A percentile compares a stretch with the other conserved stretches of the same genome.
Evolutionary conservation across 495 filamentous ascomycete genomes (phyloP).

Genomic region (Schizothecium vesticola): DNA sequence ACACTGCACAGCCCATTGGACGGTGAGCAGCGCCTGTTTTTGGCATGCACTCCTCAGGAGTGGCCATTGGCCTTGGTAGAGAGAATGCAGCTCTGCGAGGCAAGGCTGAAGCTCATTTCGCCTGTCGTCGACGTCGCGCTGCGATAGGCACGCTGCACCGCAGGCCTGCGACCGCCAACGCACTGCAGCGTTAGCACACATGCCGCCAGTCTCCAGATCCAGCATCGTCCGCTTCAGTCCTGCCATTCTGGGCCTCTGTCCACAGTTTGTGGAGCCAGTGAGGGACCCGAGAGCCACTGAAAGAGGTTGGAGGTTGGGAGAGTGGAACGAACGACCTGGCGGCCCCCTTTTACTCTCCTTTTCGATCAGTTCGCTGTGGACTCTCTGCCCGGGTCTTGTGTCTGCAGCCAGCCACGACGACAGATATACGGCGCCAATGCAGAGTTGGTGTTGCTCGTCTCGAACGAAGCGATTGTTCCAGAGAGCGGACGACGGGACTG

Average conservation of each 20-base stretch:
- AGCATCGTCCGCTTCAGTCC: conserved; percentile 5
- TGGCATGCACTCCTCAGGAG: conserved; percentile 27
- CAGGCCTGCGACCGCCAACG: conserved; percentile 9
- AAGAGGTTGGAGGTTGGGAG: conserved; percentile 1
- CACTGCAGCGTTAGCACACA: conserved; percentile 17
- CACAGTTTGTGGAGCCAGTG: conserved; percentile 5
- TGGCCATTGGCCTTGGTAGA: not conserved
- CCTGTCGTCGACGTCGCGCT: conserved; percentile 11
- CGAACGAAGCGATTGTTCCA: not conserved
- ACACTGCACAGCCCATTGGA: conserved; percentile 19
- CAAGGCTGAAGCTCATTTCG: conserved; percentile 29
- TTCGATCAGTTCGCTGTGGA: not conserved
- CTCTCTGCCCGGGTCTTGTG: not conserved
- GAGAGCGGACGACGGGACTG: not conserved
- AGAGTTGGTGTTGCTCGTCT: not conserved
- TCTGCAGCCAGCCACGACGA: not conserved
- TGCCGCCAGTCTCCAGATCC: conserved; percentile 1
- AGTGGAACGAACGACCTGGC: conserved; percentile 1
- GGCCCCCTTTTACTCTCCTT: conserved; percentile 3
- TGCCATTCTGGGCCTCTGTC: conserved; percentile 2
- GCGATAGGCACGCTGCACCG: conserved; percentile 18
- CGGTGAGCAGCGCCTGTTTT: conserved; percentile 20
- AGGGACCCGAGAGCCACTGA: not conserved
- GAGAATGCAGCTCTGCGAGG: not conserved
- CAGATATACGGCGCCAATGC: conserved; percentile 2